Base-by-base conservation (phyloP, 345 rosid genomes). In the Reutealis trisperma region DNA sequence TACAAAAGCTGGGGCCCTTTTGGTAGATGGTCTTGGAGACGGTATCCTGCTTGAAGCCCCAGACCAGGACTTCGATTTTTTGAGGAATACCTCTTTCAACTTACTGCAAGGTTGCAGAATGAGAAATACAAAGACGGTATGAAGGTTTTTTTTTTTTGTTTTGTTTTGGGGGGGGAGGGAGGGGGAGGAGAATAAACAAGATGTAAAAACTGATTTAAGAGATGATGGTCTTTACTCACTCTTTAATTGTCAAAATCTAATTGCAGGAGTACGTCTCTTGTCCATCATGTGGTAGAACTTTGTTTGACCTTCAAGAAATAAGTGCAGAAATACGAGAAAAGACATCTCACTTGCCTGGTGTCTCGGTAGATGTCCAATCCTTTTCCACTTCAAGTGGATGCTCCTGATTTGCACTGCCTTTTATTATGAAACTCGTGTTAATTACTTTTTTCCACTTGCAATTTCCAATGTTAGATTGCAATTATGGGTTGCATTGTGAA, bases 401-500 rank as follows among this genome's bases (percentile, higher is more conserved):
- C 67, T 51, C 45, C 30, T 71, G 15, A 21, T 73, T 58, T 49
- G 44, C 55, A 69, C 34, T 1, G 11, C n/a, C 44, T 55, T 42
- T 25, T 70, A 52, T 22, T 2, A 4, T 21, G 47, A 59, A 58
- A 58, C 61, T 22, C 34, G 41, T 22, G 55, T 47, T n/a, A 13
- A 52, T 51, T 54, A 9, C 14, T 42, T 55, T 24, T 30, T 37
- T 60, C 58, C 67, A 24, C 54, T 47, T 68, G 9, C 22, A 3
- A 22, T 67, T 55, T 37, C 47, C 11, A 6, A n/a, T 57, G 47
- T 51, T 87, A 93, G 98, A 94, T 94, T 27, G 97, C 98, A 41
- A 95, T 95, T 79, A 95, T 95, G 99, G 99, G 98, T 75, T 96
- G 98, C 91, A 96, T 96, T 18, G 99, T 96, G 70, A 96, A 93